A percentile compares a stretch with the other conserved stretches of the same genome.
Evolutionary conservation across 805 yeast species (phyloP).

Genomic region (Candida nitratophila): DNA sequence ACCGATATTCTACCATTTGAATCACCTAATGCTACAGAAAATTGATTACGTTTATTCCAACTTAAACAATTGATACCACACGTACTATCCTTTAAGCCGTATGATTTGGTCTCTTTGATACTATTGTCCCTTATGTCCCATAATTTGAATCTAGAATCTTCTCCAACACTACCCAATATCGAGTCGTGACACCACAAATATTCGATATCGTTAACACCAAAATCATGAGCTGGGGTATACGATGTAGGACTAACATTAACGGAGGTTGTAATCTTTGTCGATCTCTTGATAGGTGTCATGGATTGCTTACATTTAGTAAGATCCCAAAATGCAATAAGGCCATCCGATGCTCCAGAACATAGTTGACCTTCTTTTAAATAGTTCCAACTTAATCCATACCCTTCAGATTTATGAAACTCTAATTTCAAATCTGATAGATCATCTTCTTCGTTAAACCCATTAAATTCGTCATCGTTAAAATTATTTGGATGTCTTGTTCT

Average conservation of each 20-base stretch:
- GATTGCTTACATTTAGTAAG: slow-evolving; percentile 22
- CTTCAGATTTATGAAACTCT: slow-evolving; percentile 38
- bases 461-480: slow-evolving; percentile 25
- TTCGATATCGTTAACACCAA: slow-evolving; percentile 63
- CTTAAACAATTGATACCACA: slow-evolving; percentile 45
- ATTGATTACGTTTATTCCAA: slow-evolving; percentile 50
- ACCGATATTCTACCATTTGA: slow-evolving; percentile 45
- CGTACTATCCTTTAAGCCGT: too few relatives aligned
- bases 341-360: slow-evolving; percentile 57
- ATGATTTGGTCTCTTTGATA: not conserved
- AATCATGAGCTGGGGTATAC: slow-evolving; percentile 25
- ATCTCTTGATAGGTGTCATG: slow-evolving; percentile 6
- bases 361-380: slow-evolving; percentile 49
- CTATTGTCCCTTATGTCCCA: slow-evolving; percentile 43
- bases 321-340: slow-evolving; percentile 63
- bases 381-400: slow-evolving; percentile 76
- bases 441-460: slow-evolving; percentile 6
- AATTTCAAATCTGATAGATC: slow-evolving; percentile 16
- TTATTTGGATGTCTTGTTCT: slow-evolving; percentile 68
- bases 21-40: slow-evolving; percentile 63
- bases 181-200: slow-evolving; percentile 62
- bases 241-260: slow-evolving; percentile 9
- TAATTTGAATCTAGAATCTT: slow-evolving; percentile 43
- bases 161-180: slow-evolving; percentile 62
- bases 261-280: slow-evolving; percentile 2